Evolutionary conservation across 768 basidiomycete species (phyloP), one percentile per base, ranked within the genome.

Genomic region (Xerocomellus chrysenteron): DNA sequence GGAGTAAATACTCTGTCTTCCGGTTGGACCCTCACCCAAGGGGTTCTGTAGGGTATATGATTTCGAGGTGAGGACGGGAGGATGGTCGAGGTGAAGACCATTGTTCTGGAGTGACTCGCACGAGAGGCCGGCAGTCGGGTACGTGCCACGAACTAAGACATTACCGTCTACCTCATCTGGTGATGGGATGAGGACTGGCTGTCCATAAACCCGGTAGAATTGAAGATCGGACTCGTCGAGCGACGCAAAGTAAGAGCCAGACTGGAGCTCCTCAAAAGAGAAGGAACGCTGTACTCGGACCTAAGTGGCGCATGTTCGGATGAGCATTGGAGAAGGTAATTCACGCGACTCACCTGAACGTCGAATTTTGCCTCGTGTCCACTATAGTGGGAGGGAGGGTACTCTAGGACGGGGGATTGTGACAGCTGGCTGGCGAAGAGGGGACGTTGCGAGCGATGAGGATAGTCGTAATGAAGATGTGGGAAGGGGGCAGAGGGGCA

Each of bases 221-320:
- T 72, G 64, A 2, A 72, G 47, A 53, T 72, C 71, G 11, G 68
- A 70, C 40, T 72, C 71, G 62, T 74, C 72, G 9, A 72, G 53
- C 8, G 60, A 58, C 1, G 53, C 47, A 36, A 72, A 65, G 66
- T 65, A 72, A 3, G 72, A 55, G 21, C 70, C 72, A 0, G 72
- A 72, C 47, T 72, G 72, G 21, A 72, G 66, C 52, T 72, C 72
- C 47, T 72, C 71, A 47, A 74, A 72, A 1, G 70, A 64, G 40
- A 72, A 72, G 39, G 70, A 59, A 13, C 70, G 70, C 30, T 67
- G 71, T 0, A 70, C 69, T 3, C 60, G 69, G 46, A 72, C 60
- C 70, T 72, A 11, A 1, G 54, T 41, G 53, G 49, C 24, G 16
- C 41, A 43, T 36, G 57, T 56, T 47, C 17, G 40, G 26, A 36